phyloP scores from a whole-genome alignment of 179 eudicot species.

The Camellia oleifera region DNA sequence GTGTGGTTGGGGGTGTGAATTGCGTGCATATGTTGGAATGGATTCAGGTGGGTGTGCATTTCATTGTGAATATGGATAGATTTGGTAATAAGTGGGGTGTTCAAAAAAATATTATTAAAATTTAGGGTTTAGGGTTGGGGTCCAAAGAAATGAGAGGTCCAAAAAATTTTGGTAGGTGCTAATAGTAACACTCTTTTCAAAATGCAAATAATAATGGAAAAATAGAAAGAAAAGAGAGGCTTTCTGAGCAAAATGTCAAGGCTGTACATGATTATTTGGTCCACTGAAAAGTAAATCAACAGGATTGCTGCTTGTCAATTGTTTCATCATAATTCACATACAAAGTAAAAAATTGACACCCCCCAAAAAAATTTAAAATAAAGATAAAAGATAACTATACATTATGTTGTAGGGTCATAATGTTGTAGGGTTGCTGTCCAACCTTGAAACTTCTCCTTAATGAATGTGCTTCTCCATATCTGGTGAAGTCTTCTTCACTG shows the following conservation, averaged over 20 bases:
- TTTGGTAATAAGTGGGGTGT: no score
- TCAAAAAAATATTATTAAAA: no score
- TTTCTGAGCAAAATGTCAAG: not conserved
- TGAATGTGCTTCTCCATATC: not conserved
- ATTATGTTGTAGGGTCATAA: not conserved
- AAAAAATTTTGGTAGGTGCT: no score
- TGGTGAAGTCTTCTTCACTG: conserved; percentile 11
- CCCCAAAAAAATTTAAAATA: no score
- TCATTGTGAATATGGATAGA: no score
- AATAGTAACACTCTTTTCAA: not conserved
- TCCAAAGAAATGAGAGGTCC: no score
- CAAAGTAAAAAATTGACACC: not conserved
- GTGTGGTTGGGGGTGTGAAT: no score
- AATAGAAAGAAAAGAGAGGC: not conserved
- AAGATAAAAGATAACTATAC: not conserved
- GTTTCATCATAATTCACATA: conserved; percentile 1
- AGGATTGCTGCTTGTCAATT: not conserved
- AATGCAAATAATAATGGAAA: not conserved
- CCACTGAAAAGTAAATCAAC: not conserved
- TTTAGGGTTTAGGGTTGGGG: no score
- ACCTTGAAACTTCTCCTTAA: not conserved
- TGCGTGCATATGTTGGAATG: no score
- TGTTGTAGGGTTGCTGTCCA: not conserved
- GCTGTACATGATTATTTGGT: not conserved
- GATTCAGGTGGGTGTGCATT: no score